Conservation (phyloP, 73 alveolate species). For the Stentor coeruleus region DNA sequence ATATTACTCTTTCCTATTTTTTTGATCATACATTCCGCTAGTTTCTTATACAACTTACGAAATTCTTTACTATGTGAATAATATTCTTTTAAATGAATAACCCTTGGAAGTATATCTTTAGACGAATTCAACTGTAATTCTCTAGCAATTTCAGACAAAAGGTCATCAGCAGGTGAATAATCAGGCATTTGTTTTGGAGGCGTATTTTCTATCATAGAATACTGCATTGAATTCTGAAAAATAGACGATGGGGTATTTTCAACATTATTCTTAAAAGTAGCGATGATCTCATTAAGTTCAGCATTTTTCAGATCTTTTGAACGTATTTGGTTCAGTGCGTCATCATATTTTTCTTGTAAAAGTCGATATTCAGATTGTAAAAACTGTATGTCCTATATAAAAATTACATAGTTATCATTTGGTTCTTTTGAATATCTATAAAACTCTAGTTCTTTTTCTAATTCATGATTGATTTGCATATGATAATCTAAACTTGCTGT, state of each 20-base stretch:
- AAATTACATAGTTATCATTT: background rate
- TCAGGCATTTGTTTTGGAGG: background rate
- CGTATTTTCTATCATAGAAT: background rate
- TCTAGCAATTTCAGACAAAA: background rate
- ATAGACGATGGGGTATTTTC: background rate
- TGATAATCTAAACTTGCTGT: background rate
- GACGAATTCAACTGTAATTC: background rate
- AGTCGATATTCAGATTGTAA: background rate
- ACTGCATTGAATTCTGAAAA: background rate
- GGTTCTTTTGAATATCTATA: conserved; percentile 1
- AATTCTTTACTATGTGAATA: background rate
- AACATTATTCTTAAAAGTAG: background rate
- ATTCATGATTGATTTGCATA: background rate
- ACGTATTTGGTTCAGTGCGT: background rate
- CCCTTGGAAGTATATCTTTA: background rate
- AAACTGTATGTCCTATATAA: background rate
- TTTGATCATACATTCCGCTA: background rate
- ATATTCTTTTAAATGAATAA: background rate
- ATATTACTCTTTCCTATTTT: background rate
- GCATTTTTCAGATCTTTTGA: background rate
- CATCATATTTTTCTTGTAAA: background rate
- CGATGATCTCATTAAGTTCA: background rate
- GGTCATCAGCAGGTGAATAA: background rate
- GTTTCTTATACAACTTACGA: background rate
- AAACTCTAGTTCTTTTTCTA: background rate